These are phyloP conservation scores for Hibiscus trionum DNA, from an alignment of 345 rosid species.

Conservation along the genomic window DNA sequence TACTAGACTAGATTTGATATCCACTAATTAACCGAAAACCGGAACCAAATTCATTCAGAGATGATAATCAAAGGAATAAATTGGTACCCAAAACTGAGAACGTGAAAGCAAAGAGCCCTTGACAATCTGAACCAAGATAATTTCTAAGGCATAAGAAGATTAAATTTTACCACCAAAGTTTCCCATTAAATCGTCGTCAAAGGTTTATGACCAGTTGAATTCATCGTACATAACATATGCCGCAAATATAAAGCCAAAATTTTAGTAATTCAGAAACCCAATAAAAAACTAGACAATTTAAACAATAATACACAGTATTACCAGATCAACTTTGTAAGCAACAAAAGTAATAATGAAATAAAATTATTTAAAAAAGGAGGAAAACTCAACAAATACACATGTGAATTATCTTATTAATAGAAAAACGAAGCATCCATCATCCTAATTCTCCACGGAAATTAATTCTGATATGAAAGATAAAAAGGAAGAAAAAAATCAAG, in stretches of 20 bases:
- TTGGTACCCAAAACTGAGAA: neutral
- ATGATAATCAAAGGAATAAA: neutral
- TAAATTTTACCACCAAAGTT: constrained; percentile 5
- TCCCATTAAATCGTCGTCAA: constrained; percentile 1
- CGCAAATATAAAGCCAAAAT: constrained; percentile 15
- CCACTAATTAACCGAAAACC: neutral
- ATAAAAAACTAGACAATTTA: constrained; percentile 20
- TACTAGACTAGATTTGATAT: neutral
- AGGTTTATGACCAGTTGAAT: neutral
- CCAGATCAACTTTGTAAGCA: constrained; percentile 12
- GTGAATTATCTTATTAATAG: too few species aligned
- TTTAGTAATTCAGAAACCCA: constrained; percentile 18
- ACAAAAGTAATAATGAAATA: neutral
- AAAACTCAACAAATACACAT: too few species aligned
- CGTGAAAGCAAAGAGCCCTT: neutral
- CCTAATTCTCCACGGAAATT: too few species aligned
- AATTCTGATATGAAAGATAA: neutral
- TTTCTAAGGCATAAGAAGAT: neutral
- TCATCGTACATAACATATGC: neutral
- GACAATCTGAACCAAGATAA: neutral
- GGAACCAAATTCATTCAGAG: neutral
- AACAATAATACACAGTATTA: constrained; percentile 14
- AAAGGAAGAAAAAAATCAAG: neutral
- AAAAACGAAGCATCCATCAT: too few species aligned
- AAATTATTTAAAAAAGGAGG: neutral